Evolutionary conservation across 345 rosid genomes (phyloP), one percentile per base, ranked within the genome.

Genomic region (Eucalyptus curtisii): DNA sequence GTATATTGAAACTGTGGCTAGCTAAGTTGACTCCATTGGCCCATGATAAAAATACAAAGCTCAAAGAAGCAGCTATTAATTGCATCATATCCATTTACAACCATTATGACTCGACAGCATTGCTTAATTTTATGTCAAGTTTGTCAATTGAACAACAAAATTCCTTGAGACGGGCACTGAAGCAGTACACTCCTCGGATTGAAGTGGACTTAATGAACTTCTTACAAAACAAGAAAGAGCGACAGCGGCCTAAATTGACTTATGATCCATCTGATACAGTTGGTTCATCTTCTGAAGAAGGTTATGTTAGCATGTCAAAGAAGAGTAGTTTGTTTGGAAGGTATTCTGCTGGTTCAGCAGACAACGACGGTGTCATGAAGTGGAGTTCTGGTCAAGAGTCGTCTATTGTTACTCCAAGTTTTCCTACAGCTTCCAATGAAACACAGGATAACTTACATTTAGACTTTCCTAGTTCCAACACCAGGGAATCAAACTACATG

Each of bases 281-380:
- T 88, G 99, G 98, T 88, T 94, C 98, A 87, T 98, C 99, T 48
- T 98, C 99, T 49, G 99, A 98, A 90, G 99, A 98, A 91, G 99
- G 98, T 86, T 95, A 91, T 92, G 87, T 90, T 80, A 92, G 94
- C 91, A 88, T 91, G 76, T 91, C 97, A 87, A 96, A 95, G 94
- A 95, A 93, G 93, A 95, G 92, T 91, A 91, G 94, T 87, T 94
- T 92, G 90, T 92, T 92, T 91, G 99, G 98, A 91, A 93, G 99
- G 92, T 95, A 97, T 92, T 95, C 99, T 66, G 92, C 93, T 71
- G 97, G 97, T 90, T 96, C 98, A 30, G 52, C 93, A 86, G 99
- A 98, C 88, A 90, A 94, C 91, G 99, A 97, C 79, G 89, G 94
- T 90, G 96, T 96, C 89, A 95, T 95, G 91, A 98, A 96, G 94